Evolutionary conservation across 2,329 filamentous ascomycete species (phyloP), one percentile per base, ranked within the genome.

Genomic region (Coniochaeta sp.): DNA sequence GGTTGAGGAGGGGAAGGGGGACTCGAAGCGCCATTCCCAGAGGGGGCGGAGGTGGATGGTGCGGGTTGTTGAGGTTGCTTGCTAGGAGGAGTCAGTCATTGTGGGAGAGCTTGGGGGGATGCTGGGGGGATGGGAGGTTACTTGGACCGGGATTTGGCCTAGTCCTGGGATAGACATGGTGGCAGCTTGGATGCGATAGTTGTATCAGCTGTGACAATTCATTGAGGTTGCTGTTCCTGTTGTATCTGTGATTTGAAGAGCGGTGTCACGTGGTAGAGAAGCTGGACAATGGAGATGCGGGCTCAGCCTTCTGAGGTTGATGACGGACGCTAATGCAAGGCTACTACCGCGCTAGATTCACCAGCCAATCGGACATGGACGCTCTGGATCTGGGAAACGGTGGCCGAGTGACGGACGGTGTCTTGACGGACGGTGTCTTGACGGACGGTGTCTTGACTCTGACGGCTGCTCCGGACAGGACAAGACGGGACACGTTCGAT

Each of bases 11-110:
- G 28, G 26, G 45, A 48, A 48, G 45, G 84, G 77, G 42, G 89
- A 83, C 63, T 89, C 79, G 70, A 92, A 92, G 49, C 88, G 82
- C 83, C 87, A 92, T 76, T 92, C 88, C 61, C 81, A 85, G 58
- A 80, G 81, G 51, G 82, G 77, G 49, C 77, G 72, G 56, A 92
- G 79, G 56, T 63, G 65, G 56, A 78, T 65, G 49, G 68, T 75
- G 53, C 75, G 73, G 24, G 70, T 73, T 13, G 74, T 64, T 31
- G 72, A 67, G 51, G 67, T 59, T 52, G 49, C 58, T 52, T 12
- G 58, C 51, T 27, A 58, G 30, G 35, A 50, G 16, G 12, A 51
- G n/a, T 12, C 20, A 57, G 50, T 60, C 38, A 6, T 60, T 35
- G 50, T 56, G 28, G 45, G 28, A 12, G 33, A 14, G 24, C n/a